phyloP scores from a whole-genome alignment of 2,329 filamentous ascomycete genomes.

The Ophiostoma triangulosporum region DNA sequence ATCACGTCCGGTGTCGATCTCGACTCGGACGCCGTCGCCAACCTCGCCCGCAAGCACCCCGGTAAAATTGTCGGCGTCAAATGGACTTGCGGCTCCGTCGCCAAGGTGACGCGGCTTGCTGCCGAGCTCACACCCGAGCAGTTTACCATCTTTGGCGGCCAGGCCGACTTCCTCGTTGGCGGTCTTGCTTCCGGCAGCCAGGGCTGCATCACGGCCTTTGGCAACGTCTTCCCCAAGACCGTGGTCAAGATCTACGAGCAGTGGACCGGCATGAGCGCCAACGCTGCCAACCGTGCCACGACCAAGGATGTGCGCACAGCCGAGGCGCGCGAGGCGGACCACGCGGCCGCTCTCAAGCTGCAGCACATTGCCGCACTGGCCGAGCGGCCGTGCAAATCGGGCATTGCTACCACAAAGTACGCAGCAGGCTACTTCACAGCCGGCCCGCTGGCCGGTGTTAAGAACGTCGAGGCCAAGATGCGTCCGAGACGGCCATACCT shows the following conservation, averaged over 20 bases:
- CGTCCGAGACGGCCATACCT: slow-evolving; percentile 49
- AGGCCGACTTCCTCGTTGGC: slow-evolving; percentile 55
- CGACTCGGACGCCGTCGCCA: slow-evolving; percentile 47
- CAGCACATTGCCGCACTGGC: slow-evolving; percentile 50
- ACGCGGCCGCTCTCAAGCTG: slow-evolving; percentile 43
- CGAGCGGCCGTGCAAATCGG: slow-evolving; percentile 51
- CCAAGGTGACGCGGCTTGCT: slow-evolving; percentile 51
- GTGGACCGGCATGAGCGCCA: slow-evolving; percentile 25
- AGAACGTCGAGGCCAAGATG: slow-evolving; percentile 43
- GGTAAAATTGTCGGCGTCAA: slow-evolving; percentile 14
- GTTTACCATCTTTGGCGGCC: slow-evolving; percentile 59
- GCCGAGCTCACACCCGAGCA: slow-evolving; percentile 34
- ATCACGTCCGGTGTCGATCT: slow-evolving; percentile 57
- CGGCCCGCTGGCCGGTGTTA: slow-evolving; percentile 37
- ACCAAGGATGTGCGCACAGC: slow-evolving; percentile 8
- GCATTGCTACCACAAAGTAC: slow-evolving; percentile 56
- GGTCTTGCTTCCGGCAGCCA: slow-evolving; percentile 43
- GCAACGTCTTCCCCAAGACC: slow-evolving; percentile 46
- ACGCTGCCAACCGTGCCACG: not conserved
- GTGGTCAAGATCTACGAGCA: slow-evolving; percentile 45
- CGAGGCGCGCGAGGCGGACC: slow-evolving; percentile 31
- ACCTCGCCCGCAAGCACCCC: slow-evolving; percentile 27
- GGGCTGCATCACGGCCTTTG: slow-evolving; percentile 49
- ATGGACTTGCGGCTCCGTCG: slow-evolving; percentile 57
- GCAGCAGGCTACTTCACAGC: slow-evolving; percentile 49